Evolutionary conservation across 176 grass and related monocot species (phyloP).

Genomic region (Panicum miliaceum): DNA sequence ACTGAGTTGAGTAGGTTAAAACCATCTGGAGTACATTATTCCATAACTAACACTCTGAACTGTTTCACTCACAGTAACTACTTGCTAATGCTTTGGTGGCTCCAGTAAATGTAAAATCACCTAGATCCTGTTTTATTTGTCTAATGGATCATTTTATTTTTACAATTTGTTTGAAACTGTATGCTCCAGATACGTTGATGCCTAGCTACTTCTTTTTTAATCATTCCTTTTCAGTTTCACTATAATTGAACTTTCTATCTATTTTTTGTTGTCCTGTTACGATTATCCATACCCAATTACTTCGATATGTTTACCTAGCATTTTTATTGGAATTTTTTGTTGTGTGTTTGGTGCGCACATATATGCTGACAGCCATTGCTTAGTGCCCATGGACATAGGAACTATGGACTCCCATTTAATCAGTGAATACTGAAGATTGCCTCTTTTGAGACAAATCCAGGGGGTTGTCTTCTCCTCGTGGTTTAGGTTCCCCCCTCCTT

Average conservation of each 20-base stretch:
- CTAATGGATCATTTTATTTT: neutral
- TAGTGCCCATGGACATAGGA: neutral
- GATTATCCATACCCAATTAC: no score
- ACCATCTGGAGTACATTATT: neutral
- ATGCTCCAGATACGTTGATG: neutral
- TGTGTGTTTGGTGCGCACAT: neutral
- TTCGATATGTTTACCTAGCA: neutral
- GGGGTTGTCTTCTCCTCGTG: no score
- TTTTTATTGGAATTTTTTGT: neutral
- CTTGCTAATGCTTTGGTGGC: neutral
- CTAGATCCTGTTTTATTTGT: neutral
- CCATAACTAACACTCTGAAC: neutral
- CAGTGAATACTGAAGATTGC: no score
- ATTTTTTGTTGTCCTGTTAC: neutral
- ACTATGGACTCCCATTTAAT: neutral
- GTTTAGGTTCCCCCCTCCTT: no score
- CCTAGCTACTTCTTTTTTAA: neutral
- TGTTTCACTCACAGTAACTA: neutral
- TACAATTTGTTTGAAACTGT: constrained; percentile 1
- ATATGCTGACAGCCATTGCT: neutral
- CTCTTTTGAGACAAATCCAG: no score
- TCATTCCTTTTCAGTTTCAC: neutral
- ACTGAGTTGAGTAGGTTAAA: neutral
- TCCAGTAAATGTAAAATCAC: neutral
- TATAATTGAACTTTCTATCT: neutral